Conservation (phyloP, 2,329 filamentous ascomycete species). For the Tothia fuscella region DNA sequence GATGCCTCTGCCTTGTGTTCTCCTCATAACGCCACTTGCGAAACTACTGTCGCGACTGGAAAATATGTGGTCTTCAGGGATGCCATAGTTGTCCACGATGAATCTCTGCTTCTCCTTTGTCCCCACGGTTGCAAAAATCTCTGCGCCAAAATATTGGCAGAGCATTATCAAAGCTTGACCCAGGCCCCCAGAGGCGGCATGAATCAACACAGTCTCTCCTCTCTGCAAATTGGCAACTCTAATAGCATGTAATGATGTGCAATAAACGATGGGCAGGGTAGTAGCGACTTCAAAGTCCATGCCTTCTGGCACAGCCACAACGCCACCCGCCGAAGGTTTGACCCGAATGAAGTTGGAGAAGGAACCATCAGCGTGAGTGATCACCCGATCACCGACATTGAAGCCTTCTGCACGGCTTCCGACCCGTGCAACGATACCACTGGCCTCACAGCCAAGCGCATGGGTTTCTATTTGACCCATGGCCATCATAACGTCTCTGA, state of each 20-base stretch:
- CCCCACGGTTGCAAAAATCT: conserved; percentile 18
- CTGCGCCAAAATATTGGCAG: conserved; percentile 17
- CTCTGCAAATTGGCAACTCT: conserved; percentile 19
- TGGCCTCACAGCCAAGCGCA: neutral
- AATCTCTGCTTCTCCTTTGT: conserved; percentile 16
- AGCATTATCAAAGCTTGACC: conserved; percentile 22
- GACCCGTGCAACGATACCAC: conserved; percentile 3
- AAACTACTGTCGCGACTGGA: conserved; percentile 18
- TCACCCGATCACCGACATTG: conserved; percentile 8
- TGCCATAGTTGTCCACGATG: conserved; percentile 14
- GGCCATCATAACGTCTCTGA: conserved; percentile 1
- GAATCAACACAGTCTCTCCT: conserved; percentile 23
- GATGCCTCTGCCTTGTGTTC: conserved; percentile 21
- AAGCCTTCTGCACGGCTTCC: conserved; percentile 4
- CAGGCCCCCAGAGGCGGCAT: conserved; percentile 18
- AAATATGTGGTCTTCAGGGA: conserved; percentile 24
- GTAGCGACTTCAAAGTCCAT: conserved; percentile 17
- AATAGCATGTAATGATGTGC: conserved; percentile 20
- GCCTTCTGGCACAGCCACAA: conserved; percentile 1
- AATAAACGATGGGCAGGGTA: conserved; percentile 16
- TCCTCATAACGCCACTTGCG: conserved; percentile 13
- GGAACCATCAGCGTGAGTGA: neutral
- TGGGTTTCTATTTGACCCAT: neutral
- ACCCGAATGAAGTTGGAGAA: neutral
- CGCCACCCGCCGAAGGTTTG: too few species aligned